Evolutionary conservation across 441 rosid species (phyloP), one percentile per base, ranked within the genome.

Genomic region (Gossypium laxum): DNA sequence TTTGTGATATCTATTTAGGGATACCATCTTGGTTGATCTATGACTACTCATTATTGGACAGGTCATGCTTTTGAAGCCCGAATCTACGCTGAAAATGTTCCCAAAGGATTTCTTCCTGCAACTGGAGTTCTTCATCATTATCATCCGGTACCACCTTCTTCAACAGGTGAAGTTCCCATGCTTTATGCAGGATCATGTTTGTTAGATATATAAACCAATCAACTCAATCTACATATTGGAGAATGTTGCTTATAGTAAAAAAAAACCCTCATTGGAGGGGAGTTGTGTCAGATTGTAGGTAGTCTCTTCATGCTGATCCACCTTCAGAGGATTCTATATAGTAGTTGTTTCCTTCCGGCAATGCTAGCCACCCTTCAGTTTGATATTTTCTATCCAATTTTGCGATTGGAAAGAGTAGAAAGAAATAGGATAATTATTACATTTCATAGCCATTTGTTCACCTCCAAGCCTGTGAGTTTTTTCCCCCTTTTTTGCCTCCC

Each of bases 11-110:
- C 56, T 28, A 26, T 15, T 50, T 15, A 15, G 15, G 60, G 43
- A 60, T 45, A 26, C 2, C 56, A 8, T 62, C 17, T 30, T 62
- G n/a, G 48, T 32, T 15, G 58, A 12, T 8, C 72, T 58, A 14
- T 62, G 34, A 54, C 55, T 30, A 18, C 52, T 79, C 11, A 10
- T 67, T 65, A 3, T 78, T 82, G 80, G 74, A 81, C 82, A 90
- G 98, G 98, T 71, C 96, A 91, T 71, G 93, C 98, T 74, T 93
- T 93, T 86, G 98, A 93, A 84, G 93, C 97, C 45, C 81, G 96
- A 52, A 91, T 91, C 81, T 90, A 93, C 65, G 98, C 98, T 68
- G 98, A 93, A 89, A 93, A 93, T 79, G 96, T 91, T 77, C 81
- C 86, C 3, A 93, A 87, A 72, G 96, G 97, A 71, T 93, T 91